These are phyloP conservation scores for Paecilomyces sp. DNA, from an alignment of 2,329 filamentous ascomycete genomes.

Conservation along the genomic window DNA sequence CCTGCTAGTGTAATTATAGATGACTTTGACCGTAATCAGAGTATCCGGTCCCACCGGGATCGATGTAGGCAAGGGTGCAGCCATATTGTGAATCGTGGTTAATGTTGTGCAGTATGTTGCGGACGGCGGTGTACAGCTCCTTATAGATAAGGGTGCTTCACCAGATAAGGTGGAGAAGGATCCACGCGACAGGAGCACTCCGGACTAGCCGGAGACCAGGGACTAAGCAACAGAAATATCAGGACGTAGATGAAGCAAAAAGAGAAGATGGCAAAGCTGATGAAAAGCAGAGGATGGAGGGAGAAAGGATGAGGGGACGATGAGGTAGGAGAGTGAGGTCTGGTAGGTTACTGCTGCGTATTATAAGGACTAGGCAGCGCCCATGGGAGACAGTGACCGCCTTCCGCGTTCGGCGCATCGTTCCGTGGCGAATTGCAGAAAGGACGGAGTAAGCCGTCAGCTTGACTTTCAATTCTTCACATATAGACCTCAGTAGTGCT, in stretches of 20 bases:
- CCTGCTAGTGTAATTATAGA: constrained; percentile 65
- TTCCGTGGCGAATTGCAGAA: neutral
- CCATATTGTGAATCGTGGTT: constrained; percentile 21
- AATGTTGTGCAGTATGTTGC: neutral
- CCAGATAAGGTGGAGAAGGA: neutral
- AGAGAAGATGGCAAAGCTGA: neutral
- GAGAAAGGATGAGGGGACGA: neutral
- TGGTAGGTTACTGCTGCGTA: neutral
- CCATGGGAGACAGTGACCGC: neutral
- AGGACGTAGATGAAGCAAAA: neutral
- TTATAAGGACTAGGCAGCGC: neutral
- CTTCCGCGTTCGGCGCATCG: neutral
- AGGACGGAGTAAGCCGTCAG: neutral
- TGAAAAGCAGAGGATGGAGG: neutral
- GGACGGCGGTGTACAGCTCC: neutral
- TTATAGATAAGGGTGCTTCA: neutral
- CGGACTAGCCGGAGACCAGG: neutral
- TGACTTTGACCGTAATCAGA: constrained; percentile 77
- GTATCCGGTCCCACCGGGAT: constrained; percentile 57
- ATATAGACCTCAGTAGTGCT: neutral
- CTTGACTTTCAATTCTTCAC: neutral
- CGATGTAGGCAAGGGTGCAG: constrained; percentile 34
- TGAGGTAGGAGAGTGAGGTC: neutral
- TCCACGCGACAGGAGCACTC: neutral
- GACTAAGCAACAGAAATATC: neutral